Evolutionary conservation across 2,329 filamentous ascomycete species (phyloP).

Genomic region (Pleomassaria siparia): DNA sequence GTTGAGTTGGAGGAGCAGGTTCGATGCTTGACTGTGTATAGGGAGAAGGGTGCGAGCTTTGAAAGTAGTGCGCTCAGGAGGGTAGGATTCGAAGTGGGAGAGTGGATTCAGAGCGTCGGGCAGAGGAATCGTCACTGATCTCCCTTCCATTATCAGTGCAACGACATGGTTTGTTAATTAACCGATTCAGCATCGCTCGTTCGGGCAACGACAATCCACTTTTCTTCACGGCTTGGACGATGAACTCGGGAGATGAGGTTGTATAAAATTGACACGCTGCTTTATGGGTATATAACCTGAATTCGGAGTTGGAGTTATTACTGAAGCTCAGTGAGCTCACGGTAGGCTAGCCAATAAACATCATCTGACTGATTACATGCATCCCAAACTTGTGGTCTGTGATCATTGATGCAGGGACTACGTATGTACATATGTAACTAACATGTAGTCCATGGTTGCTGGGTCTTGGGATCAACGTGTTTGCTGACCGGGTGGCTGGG

Average conservation of each 20-base stretch:
- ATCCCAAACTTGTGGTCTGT: no score
- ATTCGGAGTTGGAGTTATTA: not conserved
- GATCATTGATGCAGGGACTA: no score
- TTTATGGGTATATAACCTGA: not conserved
- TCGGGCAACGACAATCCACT: not conserved
- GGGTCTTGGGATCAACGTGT: not conserved
- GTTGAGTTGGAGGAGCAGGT: slow-evolving; percentile 46
- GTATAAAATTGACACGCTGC: not conserved
- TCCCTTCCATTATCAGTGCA: not conserved
- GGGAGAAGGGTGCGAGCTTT: slow-evolving; percentile 36
- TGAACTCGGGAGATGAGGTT: not conserved
- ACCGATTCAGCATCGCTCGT: not conserved
- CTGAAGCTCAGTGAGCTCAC: not conserved
- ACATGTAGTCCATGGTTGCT: not conserved
- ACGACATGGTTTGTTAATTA: no score
- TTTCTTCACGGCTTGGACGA: not conserved
- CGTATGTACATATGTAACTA: no score
- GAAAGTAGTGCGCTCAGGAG: slow-evolving; percentile 63
- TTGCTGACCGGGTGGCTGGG: not conserved
- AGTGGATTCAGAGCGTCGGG: slow-evolving; percentile 62
- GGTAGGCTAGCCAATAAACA: not conserved
- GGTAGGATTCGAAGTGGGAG: slow-evolving; percentile 83
- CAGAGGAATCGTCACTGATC: not conserved
- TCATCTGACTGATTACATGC: no score
- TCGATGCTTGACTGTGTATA: slow-evolving; percentile 43